These are phyloP conservation scores for Tothia fuscella DNA, from an alignment of 2,329 filamentous ascomycete genomes.

Conservation along the genomic window DNA sequence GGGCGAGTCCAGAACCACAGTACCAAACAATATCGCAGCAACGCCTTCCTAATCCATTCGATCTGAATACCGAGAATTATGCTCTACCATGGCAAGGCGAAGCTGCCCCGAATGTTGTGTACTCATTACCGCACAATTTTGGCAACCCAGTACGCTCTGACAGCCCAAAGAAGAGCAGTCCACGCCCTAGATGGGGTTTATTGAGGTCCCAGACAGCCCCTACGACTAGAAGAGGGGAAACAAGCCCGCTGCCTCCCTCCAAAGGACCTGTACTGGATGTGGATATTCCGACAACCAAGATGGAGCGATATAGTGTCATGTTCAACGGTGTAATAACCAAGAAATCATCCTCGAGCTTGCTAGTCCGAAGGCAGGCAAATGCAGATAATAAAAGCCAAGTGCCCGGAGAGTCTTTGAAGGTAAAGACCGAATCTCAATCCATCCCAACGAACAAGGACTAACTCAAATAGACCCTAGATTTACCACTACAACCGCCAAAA, in stretches of 20 bases:
- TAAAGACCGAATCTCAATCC: conserved; percentile 13
- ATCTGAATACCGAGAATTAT: too few species aligned
- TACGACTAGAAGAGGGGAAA: background rate
- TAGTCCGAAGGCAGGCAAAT: conserved; percentile 24
- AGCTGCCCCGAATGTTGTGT: too few species aligned
- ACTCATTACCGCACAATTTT: too few species aligned
- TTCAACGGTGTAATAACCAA: conserved; percentile 52
- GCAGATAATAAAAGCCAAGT: conserved; percentile 23
- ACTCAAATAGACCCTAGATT: conserved; percentile 5
- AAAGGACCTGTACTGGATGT: conserved; percentile 46
- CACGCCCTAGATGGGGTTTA: background rate
- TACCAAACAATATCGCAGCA: background rate
- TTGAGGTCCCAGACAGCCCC: conserved; percentile 7
- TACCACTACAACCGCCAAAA: background rate
- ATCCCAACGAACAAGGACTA: too few species aligned
- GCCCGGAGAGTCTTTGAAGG: conserved; percentile 22
- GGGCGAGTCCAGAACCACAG: background rate
- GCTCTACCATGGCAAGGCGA: background rate
- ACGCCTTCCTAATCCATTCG: conserved; percentile 1
- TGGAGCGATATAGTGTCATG: conserved; percentile 93
- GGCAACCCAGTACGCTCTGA: background rate
- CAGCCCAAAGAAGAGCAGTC: background rate
- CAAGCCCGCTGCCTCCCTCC: conserved; percentile 1
- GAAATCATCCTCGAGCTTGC: conserved; percentile 25
- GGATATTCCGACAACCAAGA: conserved; percentile 64